phyloP scores from a whole-genome alignment of 2,329 filamentous ascomycete genomes.

The Exutisphaerella laricina region DNA sequence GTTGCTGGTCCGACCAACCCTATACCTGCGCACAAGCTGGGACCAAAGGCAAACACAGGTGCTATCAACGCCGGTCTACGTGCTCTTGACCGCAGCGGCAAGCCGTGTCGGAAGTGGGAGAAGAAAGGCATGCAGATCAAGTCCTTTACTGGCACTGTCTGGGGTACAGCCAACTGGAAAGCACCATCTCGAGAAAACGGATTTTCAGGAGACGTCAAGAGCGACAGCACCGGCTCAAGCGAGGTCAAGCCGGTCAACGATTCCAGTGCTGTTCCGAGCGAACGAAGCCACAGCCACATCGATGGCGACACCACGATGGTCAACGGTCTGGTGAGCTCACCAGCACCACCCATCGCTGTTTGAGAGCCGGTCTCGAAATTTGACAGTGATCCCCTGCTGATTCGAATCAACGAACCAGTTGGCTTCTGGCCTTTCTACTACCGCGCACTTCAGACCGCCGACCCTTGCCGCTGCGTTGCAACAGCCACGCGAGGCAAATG shows the following conservation, averaged over 20 bases:
- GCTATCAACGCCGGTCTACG: constrained; percentile 96
- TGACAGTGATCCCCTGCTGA: too few relatives aligned
- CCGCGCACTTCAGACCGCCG: too few relatives aligned
- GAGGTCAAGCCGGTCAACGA: constrained; percentile 50
- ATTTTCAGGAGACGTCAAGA: constrained; percentile 57
- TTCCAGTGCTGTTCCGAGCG: constrained; percentile 54
- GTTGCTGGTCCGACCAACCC: constrained; percentile 12
- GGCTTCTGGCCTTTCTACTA: too few relatives aligned
- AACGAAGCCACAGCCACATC: constrained; percentile 52
- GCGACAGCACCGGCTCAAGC: constrained; percentile 50
- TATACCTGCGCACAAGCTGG: constrained; percentile 67
- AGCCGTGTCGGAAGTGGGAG: constrained; percentile 87
- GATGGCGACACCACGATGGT: constrained; percentile 31
- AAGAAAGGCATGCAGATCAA: constrained; percentile 78
- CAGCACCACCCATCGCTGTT: constrained; percentile 37
- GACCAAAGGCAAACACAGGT: constrained; percentile 92
- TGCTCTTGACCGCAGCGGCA: constrained; percentile 84
- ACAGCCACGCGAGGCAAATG: too few relatives aligned
- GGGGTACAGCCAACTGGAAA: constrained; percentile 78
- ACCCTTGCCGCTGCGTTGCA: too few relatives aligned
- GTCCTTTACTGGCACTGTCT: constrained; percentile 83
- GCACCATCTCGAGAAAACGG: constrained; percentile 55
- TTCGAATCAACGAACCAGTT: too few relatives aligned
- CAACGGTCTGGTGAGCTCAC: constrained; percentile 33
- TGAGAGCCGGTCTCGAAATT: too few relatives aligned